phyloP scores from a whole-genome alignment of 1,284 basidiomycete species.

The Marasmius sp. region DNA sequence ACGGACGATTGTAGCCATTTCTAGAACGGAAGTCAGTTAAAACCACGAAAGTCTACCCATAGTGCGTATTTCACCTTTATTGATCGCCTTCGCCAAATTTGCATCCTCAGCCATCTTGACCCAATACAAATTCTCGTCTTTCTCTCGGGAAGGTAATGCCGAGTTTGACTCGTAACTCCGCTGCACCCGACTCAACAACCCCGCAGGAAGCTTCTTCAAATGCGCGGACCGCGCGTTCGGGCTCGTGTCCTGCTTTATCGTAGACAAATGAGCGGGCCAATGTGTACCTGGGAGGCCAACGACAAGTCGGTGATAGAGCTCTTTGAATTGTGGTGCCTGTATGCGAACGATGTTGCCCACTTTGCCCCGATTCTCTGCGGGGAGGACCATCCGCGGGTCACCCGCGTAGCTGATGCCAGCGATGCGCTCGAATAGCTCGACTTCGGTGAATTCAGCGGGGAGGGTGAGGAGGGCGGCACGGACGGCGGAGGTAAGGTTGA shows the following conservation, averaged over 20 bases:
- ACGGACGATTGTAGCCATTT: constrained; percentile 77
- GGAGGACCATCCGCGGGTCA: constrained; percentile 92
- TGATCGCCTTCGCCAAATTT: constrained; percentile 54
- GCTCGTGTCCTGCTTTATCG: constrained; percentile 71
- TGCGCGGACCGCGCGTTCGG: constrained; percentile 69
- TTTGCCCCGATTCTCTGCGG: constrained; percentile 93
- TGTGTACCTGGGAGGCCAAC: constrained; percentile 75
- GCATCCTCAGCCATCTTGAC: constrained; percentile 65
- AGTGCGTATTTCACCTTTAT: constrained; percentile 49
- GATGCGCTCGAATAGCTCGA: constrained; percentile 83
- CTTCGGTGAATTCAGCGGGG: constrained; percentile 74
- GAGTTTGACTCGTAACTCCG: constrained; percentile 43
- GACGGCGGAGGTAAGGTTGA: constrained; percentile 89
- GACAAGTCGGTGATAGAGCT: constrained; percentile 82
- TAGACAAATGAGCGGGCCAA: constrained; percentile 52
- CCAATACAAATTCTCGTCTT: constrained; percentile 79
- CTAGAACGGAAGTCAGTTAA: constrained; percentile 34
- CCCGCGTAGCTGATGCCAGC: constrained; percentile 87
- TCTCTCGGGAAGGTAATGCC: constrained; percentile 26
- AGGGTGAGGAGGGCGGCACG: constrained; percentile 79
- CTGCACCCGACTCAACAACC: constrained; percentile 59
- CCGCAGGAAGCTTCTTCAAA: constrained; percentile 74
- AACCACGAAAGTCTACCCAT: constrained; percentile 1
- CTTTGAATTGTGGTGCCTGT: constrained; percentile 82
- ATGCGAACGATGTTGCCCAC: constrained; percentile 90